Base-by-base conservation (phyloP, 2,329 filamentous ascomycete genomes). In the Scortechinia acanthostroma region DNA sequence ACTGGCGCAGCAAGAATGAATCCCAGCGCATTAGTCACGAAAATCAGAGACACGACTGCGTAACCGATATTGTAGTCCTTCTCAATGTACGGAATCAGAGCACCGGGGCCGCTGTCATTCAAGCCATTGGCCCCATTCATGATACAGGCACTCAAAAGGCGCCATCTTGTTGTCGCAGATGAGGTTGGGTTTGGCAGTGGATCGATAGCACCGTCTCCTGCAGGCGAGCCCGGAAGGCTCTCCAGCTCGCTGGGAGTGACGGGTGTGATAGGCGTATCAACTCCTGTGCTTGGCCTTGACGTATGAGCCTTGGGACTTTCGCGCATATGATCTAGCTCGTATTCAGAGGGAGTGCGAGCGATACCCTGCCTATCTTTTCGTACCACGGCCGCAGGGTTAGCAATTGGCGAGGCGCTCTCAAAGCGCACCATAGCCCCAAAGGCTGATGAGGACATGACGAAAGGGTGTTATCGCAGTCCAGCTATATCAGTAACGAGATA, bases 51-150 rank as follows among this genome's bases (percentile, higher is more conserved):
- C 3, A 87, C 73, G 45, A 83, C 63, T 3, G 76, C 73, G 57
- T 86, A 85, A 42, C 65, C 69, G 44, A 86, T 64, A 43, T 65
- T 45, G 61, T 86, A 86, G 62, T 84, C 83, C 13, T 60, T 60
- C 64, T 83, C 77, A 33, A 83, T 66, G 94, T 89, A 89, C 0
- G 88, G 88, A 52, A 94, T 86, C 47, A 93, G 57, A 10, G 88
- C 86, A 56, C 88, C 88, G 1, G 87, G 79, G 0, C 85, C 82
- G 35, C 80, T 77, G 60, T 94, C 89, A 52, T 79, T 87, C 47
- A 93, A 64, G 0, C 87, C 89, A 53, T 83, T 82, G 2, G 74
- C 72, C 49, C 93, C 73, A 47, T 77, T 83, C 49, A 83, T 74
- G 37, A 86, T 55, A 51, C 83, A 88, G 14, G 75, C 71, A 10